Conservation (phyloP, 2,329 filamentous ascomycete genomes). For the Colletotrichum caudatum region DNA sequence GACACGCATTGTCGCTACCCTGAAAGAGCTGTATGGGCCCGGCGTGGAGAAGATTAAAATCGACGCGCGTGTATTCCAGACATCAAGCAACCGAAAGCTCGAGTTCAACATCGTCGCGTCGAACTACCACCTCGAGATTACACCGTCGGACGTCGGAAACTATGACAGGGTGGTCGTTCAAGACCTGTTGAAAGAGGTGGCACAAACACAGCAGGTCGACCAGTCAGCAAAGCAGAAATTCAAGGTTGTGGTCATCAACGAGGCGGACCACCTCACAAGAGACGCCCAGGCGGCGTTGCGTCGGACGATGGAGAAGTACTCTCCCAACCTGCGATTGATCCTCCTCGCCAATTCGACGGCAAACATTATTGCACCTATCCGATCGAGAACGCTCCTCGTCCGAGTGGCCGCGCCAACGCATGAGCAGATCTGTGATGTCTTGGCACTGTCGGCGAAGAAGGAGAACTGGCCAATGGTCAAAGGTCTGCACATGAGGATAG, state of each 20-base stretch:
- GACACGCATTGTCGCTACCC: conserved; percentile 92
- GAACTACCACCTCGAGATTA: conserved; percentile 98
- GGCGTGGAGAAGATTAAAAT: conserved; percentile 99
- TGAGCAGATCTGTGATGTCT: conserved; percentile 82
- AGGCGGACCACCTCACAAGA: conserved; percentile 92
- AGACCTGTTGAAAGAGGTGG: conserved; percentile 95
- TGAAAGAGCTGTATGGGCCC: conserved; percentile 94
- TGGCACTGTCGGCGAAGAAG: conserved; percentile 78
- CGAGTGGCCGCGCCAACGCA: conserved; percentile 91
- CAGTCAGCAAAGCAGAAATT: conserved; percentile 89
- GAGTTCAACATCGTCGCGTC: conserved; percentile 99
- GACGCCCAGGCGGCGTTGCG: conserved; percentile 96
- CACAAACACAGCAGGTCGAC: conserved; percentile 99
- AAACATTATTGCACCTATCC: conserved; percentile 98
- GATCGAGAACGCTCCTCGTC: conserved; percentile 90
- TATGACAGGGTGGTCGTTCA: conserved; percentile 97
- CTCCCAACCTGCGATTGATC: conserved; percentile 91
- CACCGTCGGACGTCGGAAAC: conserved; percentile 94
- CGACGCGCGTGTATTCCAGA: conserved; percentile 96
- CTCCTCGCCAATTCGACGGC: conserved; percentile 95
- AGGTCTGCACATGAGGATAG: conserved; percentile 85
- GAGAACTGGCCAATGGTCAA: conserved; percentile 85
- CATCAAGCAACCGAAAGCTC: conserved; percentile 93
- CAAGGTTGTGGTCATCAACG: conserved; percentile 99
- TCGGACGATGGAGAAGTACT: conserved; percentile 99